Conservation (phyloP, 2,329 filamentous ascomycete genomes). For the Decorospora gaudefroyi region DNA sequence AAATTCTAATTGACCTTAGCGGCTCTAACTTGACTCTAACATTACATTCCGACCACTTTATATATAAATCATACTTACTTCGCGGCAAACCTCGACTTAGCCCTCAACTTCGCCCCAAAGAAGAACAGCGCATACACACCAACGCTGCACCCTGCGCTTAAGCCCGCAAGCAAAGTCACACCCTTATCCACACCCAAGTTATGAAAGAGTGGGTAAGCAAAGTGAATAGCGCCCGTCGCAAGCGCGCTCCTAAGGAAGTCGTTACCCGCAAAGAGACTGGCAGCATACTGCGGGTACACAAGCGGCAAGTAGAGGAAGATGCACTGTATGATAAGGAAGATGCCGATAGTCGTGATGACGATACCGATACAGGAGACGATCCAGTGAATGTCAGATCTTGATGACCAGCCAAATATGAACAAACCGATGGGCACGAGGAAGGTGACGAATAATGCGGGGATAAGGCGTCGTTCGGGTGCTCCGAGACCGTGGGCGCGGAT, state of each 20-base stretch:
- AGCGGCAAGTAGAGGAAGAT: conserved; percentile 68
- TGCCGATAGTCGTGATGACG: conserved; percentile 54
- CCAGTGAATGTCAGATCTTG: conserved; percentile 64
- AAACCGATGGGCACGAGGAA: conserved; percentile 66
- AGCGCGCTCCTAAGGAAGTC: conserved; percentile 60
- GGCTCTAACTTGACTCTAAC: too few relatives aligned
- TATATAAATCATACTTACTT: conserved; percentile 26
- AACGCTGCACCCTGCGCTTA: conserved; percentile 48
- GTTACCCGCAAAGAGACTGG: conserved; percentile 65
- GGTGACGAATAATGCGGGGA: conserved; percentile 65
- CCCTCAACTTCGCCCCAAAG: conserved; percentile 38
- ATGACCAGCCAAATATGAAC: conserved; percentile 71
- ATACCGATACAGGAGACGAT: conserved; percentile 61
- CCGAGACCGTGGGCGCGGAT: conserved; percentile 66
- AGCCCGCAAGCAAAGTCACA: conserved; percentile 55
- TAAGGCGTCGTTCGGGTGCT: conserved; percentile 73
- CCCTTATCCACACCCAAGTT: conserved; percentile 64
- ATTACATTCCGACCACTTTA: too few relatives aligned
- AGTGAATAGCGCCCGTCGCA: conserved; percentile 64
- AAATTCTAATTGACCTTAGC: too few relatives aligned
- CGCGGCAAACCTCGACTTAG: conserved; percentile 41
- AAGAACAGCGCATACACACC: conserved; percentile 65
- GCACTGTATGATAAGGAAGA: conserved; percentile 53
- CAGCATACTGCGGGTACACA: conserved; percentile 57
- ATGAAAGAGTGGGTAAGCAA: conserved; percentile 62